Conservation (phyloP, 1,139 yeast genomes). For the Pichia kudriavzevii region DNA sequence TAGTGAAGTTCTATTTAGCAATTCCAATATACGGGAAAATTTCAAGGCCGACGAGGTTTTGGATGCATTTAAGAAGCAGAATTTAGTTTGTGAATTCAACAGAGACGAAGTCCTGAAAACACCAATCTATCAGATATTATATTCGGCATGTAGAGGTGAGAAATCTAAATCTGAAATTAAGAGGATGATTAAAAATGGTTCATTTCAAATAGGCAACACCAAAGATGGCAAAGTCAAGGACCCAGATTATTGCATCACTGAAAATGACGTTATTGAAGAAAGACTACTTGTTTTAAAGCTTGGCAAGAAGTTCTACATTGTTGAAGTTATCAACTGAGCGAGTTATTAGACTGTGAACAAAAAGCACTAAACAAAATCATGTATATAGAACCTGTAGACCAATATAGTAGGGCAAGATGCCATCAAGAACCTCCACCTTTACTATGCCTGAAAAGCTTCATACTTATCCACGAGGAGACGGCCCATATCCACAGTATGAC, state of each 20-base stretch:
- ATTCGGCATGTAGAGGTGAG: slow-evolving; percentile 20
- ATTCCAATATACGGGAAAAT: slow-evolving; percentile 27
- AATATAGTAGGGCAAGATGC: too few species aligned
- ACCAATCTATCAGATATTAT: slow-evolving; percentile 19
- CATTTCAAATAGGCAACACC: slow-evolving; percentile 61
- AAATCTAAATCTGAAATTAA: slow-evolving; percentile 44
- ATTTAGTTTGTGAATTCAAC: slow-evolving; percentile 41
- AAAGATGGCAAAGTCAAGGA: slow-evolving; percentile 44
- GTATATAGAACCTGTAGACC: slow-evolving; percentile 6
- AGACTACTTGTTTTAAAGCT: slow-evolving; percentile 57
- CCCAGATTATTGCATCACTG: slow-evolving; percentile 42
- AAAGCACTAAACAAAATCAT: background rate
- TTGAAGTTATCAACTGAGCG: slow-evolving; percentile 34
- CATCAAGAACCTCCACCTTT: slow-evolving; percentile 40
- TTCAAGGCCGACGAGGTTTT: slow-evolving; percentile 48
- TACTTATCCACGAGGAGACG: slow-evolving; percentile 65
- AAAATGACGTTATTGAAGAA: slow-evolving; percentile 49
- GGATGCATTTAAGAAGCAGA: slow-evolving; percentile 53
- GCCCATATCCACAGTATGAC: slow-evolving; percentile 76
- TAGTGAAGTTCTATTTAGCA: slow-evolving; percentile 26
- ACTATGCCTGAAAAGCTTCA: slow-evolving; percentile 70
- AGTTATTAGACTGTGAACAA: background rate
- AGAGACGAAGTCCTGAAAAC: slow-evolving; percentile 26
- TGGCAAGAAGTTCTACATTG: slow-evolving; percentile 67
- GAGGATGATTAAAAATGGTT: slow-evolving; percentile 61